Conservation (phyloP, 1,284 basidiomycete species). For the Heterobasidion annosum region DNA sequence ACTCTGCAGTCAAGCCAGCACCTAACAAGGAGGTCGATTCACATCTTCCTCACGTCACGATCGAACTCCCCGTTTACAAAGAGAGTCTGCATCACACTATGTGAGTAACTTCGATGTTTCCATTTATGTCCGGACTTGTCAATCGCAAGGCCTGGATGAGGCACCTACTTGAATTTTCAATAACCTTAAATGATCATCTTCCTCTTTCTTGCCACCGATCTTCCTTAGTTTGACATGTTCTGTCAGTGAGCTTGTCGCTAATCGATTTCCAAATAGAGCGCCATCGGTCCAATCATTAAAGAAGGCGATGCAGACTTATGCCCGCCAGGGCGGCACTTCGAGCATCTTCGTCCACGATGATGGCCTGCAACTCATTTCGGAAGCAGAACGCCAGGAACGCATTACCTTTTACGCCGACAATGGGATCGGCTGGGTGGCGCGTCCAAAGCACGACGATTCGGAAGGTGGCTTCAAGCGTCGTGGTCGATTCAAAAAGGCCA, state of each 20-base stretch:
- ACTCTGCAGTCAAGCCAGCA: slow-evolving; percentile 50
- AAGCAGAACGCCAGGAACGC: slow-evolving; percentile 25
- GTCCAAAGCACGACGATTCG: slow-evolving; percentile 34
- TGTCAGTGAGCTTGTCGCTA: not conserved
- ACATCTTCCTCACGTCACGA: slow-evolving; percentile 62
- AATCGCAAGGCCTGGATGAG: too few species aligned
- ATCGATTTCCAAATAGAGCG: slow-evolving; percentile 25
- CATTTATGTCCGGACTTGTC: not conserved
- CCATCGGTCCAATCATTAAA: slow-evolving; percentile 78
- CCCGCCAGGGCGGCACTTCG: slow-evolving; percentile 73
- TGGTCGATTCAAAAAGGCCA: slow-evolving; percentile 55
- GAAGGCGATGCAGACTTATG: slow-evolving; percentile 82
- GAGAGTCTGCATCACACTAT: slow-evolving; percentile 63
- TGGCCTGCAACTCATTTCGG: slow-evolving; percentile 38
- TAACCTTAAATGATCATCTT: too few species aligned
- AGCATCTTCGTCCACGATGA: slow-evolving; percentile 74
- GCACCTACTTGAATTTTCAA: too few species aligned
- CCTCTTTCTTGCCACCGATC: not conserved
- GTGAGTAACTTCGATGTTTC: slow-evolving; percentile 27
- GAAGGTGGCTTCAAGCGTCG: slow-evolving; percentile 41
- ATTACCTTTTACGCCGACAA: slow-evolving; percentile 43
- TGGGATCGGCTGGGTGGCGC: slow-evolving; percentile 46
- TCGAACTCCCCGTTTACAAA: slow-evolving; percentile 79
- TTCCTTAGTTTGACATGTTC: not conserved
- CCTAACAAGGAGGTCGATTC: slow-evolving; percentile 58